A percentile compares a stretch with the other conserved stretches of the same genome.
These are phyloP conservation scores for Berberis vulgaris DNA, from an alignment of 164 flowering plant genomes.

Conservation along the genomic window DNA sequence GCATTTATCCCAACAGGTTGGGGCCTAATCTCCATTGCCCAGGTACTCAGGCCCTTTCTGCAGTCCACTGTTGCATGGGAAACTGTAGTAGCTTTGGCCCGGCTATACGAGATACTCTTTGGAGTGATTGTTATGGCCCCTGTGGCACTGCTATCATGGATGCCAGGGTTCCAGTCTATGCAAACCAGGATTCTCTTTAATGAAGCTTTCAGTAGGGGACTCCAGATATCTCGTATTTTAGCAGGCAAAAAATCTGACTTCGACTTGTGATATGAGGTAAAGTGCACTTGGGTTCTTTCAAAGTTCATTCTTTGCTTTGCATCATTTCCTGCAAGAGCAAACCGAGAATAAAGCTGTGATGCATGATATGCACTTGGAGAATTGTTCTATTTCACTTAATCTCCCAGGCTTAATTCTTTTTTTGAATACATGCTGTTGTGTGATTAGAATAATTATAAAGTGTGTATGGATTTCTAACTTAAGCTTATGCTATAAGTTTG, in stretches of 20 bases:
- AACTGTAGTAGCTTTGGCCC: slow-evolving; percentile 64
- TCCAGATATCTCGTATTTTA: slow-evolving; percentile 74
- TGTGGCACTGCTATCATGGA: slow-evolving; percentile 78
- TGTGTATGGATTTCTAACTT: no score
- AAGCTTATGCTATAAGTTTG: no score
- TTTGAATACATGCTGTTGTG: no score
- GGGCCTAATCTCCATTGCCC: slow-evolving; percentile 81
- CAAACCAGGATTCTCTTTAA: slow-evolving; percentile 90
- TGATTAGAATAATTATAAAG: no score
- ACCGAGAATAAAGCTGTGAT: no score
- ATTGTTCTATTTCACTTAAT: no score
- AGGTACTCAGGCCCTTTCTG: slow-evolving; percentile 69
- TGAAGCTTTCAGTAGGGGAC: slow-evolving; percentile 91
- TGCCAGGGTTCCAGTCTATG: slow-evolving; percentile 91
- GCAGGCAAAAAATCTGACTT: slow-evolving; percentile 50
- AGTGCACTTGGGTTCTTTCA: background rate
- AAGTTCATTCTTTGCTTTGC: background rate
- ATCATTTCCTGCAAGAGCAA: no score
- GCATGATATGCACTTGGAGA: no score
- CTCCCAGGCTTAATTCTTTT: no score
- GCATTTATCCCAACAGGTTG: slow-evolving; percentile 94
- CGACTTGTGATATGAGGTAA: slow-evolving; percentile 32
- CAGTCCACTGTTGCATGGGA: slow-evolving; percentile 73
- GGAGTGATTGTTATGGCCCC: slow-evolving; percentile 83
- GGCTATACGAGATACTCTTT: slow-evolving; percentile 66